Base-by-base conservation (phyloP, 345 rosid genomes). In the Bruguiera sexangula region DNA sequence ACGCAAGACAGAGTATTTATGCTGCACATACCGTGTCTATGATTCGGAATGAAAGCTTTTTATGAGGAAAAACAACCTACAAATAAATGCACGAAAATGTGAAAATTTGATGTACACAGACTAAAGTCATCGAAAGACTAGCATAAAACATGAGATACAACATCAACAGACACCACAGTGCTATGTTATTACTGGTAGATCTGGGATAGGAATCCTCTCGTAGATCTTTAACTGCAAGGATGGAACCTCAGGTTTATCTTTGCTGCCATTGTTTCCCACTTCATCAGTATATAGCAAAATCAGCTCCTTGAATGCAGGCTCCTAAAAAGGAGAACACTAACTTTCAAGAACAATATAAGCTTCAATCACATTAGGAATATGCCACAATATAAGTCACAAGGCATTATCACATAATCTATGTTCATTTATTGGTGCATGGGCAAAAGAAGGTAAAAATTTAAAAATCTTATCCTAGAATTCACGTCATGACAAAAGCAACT, bases 1-100 rank as follows among this genome's bases (percentile, higher is more conserved):
- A 15, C 59, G 34, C 20, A 66, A 62, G 4, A 8, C 54, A 55
- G 22, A 72, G 61, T 60, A 63, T 71, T 73, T 62, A 57, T 75
- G 32, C 64, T 64, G 66, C 39, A 70, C 85, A 77, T 88, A 94
- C 98, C 78, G 96, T 89, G 88, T 94, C 98, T 65, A 94, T 84
- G 81, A 94, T 85, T 70, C 97, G 96, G 78, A 94, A 94, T 67
- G 92, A 94, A 63, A 94, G 86, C 88, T 91, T 91, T 83, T 86
- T 94, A 81, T 94, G 88, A 79, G 98, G 98, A 66, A 94, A 94
- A 77, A 91, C 76, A 52, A 94, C 98, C 97, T 94, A 72, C 72
- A 85, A 31, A 60, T 50, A 68, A 72, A 68, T 78, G 51, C 62
- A 63, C 58, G 69, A 62, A 71, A 65, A 52, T 61, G 64, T 50